phyloP scores from a whole-genome alignment of 2,329 filamentous ascomycete species.

The Penicillium sp. region DNA sequence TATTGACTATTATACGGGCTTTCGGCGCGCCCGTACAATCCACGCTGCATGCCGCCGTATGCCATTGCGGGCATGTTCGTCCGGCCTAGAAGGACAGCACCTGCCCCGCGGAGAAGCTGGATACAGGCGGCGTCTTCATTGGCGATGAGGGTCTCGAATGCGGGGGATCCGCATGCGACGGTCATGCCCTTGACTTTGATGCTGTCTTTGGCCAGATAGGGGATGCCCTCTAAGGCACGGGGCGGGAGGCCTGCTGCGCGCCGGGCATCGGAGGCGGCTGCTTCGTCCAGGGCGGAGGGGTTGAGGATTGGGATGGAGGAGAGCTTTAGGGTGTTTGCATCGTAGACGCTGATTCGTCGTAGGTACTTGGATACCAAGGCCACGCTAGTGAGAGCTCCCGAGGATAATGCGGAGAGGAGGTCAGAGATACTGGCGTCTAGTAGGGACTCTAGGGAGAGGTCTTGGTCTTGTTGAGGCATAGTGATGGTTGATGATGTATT shows the following conservation, averaged over 20 bases:
- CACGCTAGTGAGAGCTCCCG: constrained; percentile 43
- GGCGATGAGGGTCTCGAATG: constrained; percentile 50
- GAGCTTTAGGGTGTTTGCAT: constrained; percentile 41
- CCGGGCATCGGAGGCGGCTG: constrained; percentile 47
- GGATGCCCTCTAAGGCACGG: constrained; percentile 53
- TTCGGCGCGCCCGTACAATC: constrained; percentile 55
- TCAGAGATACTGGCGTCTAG: constrained; percentile 50
- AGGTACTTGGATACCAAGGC: constrained; percentile 48
- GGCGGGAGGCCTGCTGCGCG: constrained; percentile 37
- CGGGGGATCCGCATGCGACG: constrained; percentile 53
- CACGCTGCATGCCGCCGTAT: constrained; percentile 56
- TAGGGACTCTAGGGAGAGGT: too few relatives aligned
- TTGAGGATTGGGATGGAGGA: constrained; percentile 52
- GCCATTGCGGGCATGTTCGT: constrained; percentile 62
- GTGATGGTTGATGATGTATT: not conserved
- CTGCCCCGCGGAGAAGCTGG: constrained; percentile 46
- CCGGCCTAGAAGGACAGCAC: constrained; percentile 52
- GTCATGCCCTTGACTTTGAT: constrained; percentile 55
- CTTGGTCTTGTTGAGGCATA: constrained; percentile 11
- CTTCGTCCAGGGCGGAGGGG: constrained; percentile 45
- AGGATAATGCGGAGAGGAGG: constrained; percentile 43
- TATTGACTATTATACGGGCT: constrained; percentile 55
- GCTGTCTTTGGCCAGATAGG: constrained; percentile 57
- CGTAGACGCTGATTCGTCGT: constrained; percentile 48
- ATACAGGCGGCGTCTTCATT: constrained; percentile 54